phyloP scores from a whole-genome alignment of 768 basidiomycete genomes.

The Phylloporus scabripes region DNA sequence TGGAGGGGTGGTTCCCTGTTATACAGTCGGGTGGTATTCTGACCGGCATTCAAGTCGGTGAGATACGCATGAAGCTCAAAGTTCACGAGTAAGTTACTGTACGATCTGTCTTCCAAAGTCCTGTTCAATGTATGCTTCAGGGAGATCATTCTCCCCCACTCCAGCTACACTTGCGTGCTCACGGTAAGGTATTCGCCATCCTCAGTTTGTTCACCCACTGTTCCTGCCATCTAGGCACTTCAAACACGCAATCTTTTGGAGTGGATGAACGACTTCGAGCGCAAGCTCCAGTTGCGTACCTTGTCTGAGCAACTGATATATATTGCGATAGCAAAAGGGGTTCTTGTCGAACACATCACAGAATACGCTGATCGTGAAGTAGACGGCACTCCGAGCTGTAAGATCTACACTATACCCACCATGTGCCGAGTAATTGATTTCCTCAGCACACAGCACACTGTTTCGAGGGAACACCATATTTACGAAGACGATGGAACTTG shows the following conservation, averaged over 20 bases:
- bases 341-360: constrained; percentile 61
- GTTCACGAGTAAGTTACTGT: constrained; percentile 63
- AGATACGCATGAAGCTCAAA: constrained; percentile 64
- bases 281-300: constrained; percentile 59
- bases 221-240: constrained; percentile 10
- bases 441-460: constrained; percentile 66
- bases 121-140: constrained; percentile 33
- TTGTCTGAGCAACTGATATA: constrained; percentile 57
- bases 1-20: constrained; percentile 86
- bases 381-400: constrained; percentile 61
- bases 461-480: constrained; percentile 65
- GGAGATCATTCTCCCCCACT: constrained; percentile 72
- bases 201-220: not conserved
- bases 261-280: constrained; percentile 70
- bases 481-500: constrained; percentile 72
- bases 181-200: constrained; percentile 37
- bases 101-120: not conserved
- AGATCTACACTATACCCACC: constrained; percentile 19
- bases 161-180: constrained; percentile 56
- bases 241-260: constrained; percentile 66
- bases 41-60: constrained; percentile 61
- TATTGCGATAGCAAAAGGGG: constrained; percentile 63
- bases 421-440: constrained; percentile 1
- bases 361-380: constrained; percentile 68
- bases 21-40: constrained; percentile 45